Evolutionary conservation across 805 yeast genomes (phyloP), one percentile per base, ranked within the genome.

Genomic region (Cyberlindnera euphorbiiphila): DNA sequence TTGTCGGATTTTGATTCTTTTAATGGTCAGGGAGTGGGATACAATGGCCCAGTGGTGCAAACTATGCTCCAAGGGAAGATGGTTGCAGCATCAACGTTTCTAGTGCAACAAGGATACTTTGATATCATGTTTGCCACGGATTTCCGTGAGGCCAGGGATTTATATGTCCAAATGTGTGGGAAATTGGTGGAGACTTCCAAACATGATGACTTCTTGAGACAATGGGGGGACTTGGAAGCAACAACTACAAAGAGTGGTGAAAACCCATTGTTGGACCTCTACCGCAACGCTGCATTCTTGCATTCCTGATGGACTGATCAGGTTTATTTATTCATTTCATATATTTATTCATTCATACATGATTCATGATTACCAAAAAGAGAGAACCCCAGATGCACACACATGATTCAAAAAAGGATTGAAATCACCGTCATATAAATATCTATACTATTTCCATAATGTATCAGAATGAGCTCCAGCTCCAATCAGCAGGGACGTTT

Each of bases 91-190:
- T 69, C 78, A 25, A 78, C 89, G 0, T 85, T 78, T 57, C 80
- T 86, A 89, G 81, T 75, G n/a, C 71, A 81, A 26, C 95, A 85
- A 55, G 96, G 95, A 0, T 82, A 72, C 53, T 86, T 85, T 56
- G 95, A 86, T 58, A 85, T 86, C 34, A 77, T 85, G 81, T 86
- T 86, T 53, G 85, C 94, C 9, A 86, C 95, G 0, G 83, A 86
- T 52, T 87, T 86, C 57, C 61, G 63, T 7, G 63, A 78, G 8
- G 76, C 78, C 4, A 67, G 74, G 27, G 81, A 78, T 33, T 43
- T 85, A 42, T 87, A 86, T 54, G 64, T 66, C 13, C 72, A 73
- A 43, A 73, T 84, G 12, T 72, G 80, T 15, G 87, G 87, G 0
- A 81, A 74, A 49, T 56, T 69, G 3, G 70, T 80, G 12, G 63